Evolutionary conservation across 768 basidiomycete species (phyloP).

Genomic region (Mycena galericulata): DNA sequence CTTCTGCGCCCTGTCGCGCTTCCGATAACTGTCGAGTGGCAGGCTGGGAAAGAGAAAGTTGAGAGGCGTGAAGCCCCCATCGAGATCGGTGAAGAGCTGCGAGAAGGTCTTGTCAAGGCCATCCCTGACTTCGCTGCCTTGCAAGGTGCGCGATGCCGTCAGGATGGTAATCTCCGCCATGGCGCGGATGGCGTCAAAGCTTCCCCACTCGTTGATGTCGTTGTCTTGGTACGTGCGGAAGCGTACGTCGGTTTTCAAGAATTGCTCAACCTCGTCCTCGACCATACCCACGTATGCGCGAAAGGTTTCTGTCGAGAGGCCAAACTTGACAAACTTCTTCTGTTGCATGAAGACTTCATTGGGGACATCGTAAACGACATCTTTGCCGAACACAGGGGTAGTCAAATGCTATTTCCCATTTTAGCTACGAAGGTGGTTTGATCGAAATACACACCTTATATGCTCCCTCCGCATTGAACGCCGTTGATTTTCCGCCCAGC

Average conservation of each 20-base stretch:
- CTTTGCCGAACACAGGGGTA: conserved; percentile 96
- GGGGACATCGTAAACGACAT: conserved; percentile 97
- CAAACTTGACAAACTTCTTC: conserved; percentile 98
- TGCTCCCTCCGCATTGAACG: conserved; percentile 95
- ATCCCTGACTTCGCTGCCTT: conserved; percentile 90
- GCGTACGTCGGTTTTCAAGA: conserved; percentile 71
- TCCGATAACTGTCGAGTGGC: conserved; percentile 90
- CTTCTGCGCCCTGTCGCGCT: conserved; percentile 89
- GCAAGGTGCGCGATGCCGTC: conserved; percentile 93
- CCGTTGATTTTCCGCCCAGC: conserved; percentile 91
- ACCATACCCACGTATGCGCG: conserved; percentile 86
- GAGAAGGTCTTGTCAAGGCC: conserved; percentile 88
- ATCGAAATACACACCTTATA: conserved; percentile 75
- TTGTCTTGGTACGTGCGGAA: conserved; percentile 74
- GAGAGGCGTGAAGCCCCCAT: conserved; percentile 95
- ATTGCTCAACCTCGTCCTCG: conserved; percentile 79
- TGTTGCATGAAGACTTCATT: conserved; percentile 99
- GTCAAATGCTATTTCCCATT: conserved; percentile 76
- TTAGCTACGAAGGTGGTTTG: conserved; percentile 7
- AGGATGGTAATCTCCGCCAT: conserved; percentile 93
- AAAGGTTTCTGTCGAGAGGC: conserved; percentile 93
- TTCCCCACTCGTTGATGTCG: conserved; percentile 81
- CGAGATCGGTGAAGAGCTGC: conserved; percentile 86
- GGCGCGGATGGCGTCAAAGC: conserved; percentile 77
- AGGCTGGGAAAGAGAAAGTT: conserved; percentile 96